A percentile compares a stretch with the other conserved stretches of the same genome.
These are phyloP conservation scores for Gaillardinia entomophila DNA, from an alignment of 805 yeast genomes.

Conservation along the genomic window DNA sequence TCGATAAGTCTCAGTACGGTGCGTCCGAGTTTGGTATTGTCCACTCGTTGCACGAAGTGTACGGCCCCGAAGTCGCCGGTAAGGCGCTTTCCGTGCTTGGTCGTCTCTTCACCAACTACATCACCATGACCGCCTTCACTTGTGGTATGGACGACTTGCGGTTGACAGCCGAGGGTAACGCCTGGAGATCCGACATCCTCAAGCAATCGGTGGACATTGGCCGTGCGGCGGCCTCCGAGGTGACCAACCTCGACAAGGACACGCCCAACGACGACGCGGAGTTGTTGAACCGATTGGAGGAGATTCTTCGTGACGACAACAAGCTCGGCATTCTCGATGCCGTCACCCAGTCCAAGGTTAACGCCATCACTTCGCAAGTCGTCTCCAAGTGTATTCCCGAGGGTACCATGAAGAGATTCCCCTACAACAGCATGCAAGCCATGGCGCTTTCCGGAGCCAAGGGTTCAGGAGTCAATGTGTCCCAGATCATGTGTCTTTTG, in stretches of 20 bases:
- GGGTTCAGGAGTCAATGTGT: constrained; percentile 96
- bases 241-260: constrained; percentile 67
- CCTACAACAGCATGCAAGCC: constrained; percentile 94
- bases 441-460: constrained; percentile 99
- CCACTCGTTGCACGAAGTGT: constrained; percentile 92
- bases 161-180: constrained; percentile 85
- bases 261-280: constrained; percentile 54
- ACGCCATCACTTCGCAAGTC: constrained; percentile 88
- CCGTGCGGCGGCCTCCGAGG: constrained; percentile 89
- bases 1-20: constrained; percentile 98
- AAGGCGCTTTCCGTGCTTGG: constrained; percentile 88
- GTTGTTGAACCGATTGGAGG: constrained; percentile 83
- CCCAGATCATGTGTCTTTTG: constrained; percentile 97
- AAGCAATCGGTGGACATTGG: constrained; percentile 77
- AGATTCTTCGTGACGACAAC: constrained; percentile 87
- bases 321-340: constrained; percentile 94
- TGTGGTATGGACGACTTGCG: constrained; percentile 99
- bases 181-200: constrained; percentile 81
- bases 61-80: constrained; percentile 89
- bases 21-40: constrained; percentile 95
- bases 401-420: constrained; percentile 94
- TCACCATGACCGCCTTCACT: constrained; percentile 87
- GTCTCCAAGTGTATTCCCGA: constrained; percentile 92
- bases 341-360: constrained; percentile 88
- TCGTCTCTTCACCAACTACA: constrained; percentile 89